Evolutionary conservation across 129 eudicot genomes (phyloP).

Genomic region (Artemisia argyi): DNA sequence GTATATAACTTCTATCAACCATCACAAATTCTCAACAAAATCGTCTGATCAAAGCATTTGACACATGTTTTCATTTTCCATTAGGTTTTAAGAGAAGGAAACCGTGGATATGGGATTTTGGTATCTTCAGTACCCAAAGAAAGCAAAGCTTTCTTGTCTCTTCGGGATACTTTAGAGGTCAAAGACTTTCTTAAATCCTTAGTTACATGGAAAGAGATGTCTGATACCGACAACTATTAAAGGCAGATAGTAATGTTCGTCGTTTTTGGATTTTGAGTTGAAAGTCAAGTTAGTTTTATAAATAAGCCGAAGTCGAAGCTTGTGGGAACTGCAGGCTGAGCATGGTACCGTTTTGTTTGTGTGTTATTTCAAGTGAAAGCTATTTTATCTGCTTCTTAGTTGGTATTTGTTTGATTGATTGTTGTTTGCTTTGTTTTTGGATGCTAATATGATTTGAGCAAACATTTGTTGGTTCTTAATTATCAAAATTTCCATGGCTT

Average conservation of each 20-base stretch:
- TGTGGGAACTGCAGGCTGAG: conserved; percentile 22
- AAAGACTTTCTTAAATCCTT: conserved; percentile 58
- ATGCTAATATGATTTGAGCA: conserved; percentile 5
- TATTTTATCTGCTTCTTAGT: background rate
- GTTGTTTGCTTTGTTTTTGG: background rate
- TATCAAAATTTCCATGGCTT: background rate
- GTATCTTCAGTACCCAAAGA: conserved; percentile 64
- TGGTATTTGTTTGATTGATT: background rate
- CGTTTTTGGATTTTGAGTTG: background rate
- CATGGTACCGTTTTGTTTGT: conserved; percentile 20
- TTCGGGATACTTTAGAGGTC: conserved; percentile 69
- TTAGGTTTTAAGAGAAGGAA: conserved; percentile 58
- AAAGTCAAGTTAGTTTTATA: conserved; percentile 17
- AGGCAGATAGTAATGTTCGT: background rate
- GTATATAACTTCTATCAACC: conserved; percentile 26
- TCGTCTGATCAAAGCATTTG: background rate
- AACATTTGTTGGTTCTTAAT: background rate
- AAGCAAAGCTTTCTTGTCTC: conserved; percentile 60
- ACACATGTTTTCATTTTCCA: background rate
- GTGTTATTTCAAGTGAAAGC: conserved; percentile 1
- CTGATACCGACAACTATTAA: background rate
- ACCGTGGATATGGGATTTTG: conserved; percentile 59
- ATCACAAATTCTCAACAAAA: background rate
- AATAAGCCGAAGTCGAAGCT: conserved; percentile 15
- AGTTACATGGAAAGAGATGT: conserved; percentile 47